These are phyloP conservation scores for Metahyphopichia silvanorum DNA, from an alignment of 805 yeast genomes.

Conservation along the genomic window DNA sequence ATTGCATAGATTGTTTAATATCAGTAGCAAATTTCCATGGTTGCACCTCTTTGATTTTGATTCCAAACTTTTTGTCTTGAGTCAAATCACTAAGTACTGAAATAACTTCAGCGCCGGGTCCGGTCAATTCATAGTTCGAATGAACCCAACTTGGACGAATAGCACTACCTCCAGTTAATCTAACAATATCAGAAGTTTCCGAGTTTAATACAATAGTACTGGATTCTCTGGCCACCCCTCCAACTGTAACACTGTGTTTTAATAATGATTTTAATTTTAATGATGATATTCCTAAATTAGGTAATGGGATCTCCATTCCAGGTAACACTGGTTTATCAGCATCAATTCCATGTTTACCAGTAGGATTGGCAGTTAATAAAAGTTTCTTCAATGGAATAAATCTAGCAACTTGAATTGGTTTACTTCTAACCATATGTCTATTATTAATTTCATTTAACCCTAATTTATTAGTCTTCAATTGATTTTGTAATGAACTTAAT, in stretches of 20 bases:
- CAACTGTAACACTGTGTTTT: conserved; percentile 37
- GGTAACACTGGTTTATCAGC: conserved; percentile 64
- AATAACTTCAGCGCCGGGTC: conserved; percentile 43
- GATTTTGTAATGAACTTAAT: conserved; percentile 46
- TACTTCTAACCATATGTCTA: conserved; percentile 71
- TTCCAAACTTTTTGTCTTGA: conserved; percentile 69
- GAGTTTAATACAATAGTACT: conserved; percentile 58
- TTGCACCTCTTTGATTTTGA: conserved; percentile 59
- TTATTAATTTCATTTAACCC: conserved; percentile 80
- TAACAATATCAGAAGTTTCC: conserved; percentile 54
- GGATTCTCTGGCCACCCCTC: conserved; percentile 67
- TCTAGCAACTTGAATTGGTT: conserved; percentile 69
- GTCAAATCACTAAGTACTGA: conserved; percentile 55
- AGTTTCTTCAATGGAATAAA: conserved; percentile 69
- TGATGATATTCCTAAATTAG: conserved; percentile 68
- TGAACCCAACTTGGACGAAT: conserved; percentile 80
- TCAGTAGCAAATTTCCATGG: conserved; percentile 40
- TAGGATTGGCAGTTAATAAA: conserved; percentile 60
- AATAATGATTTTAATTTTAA: conserved; percentile 62
- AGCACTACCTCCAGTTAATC: conserved; percentile 77
- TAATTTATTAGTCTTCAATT: conserved; percentile 59
- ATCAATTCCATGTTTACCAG: conserved; percentile 66
- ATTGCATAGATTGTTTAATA: conserved; percentile 12
- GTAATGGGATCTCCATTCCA: conserved; percentile 74
- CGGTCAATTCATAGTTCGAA: conserved; percentile 63